Percentiles rank a stretch among this genome's conserved stretches.
These are phyloP conservation scores for Nicotiana benthamiana DNA, from an alignment of 257 asterid species.

Conservation along the genomic window DNA sequence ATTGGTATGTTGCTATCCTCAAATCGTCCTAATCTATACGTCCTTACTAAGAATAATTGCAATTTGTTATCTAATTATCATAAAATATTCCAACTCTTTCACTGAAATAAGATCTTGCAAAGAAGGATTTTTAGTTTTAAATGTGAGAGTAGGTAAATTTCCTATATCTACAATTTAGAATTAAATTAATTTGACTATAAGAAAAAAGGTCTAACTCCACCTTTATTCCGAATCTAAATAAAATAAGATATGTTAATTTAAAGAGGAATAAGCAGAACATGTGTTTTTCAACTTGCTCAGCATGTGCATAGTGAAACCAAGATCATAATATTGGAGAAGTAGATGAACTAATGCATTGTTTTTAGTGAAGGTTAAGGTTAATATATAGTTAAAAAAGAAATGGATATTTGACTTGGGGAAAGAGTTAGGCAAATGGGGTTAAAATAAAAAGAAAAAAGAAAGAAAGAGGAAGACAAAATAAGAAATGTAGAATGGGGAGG, in stretches of 20 bases:
- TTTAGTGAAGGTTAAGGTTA: background rate
- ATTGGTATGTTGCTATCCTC: background rate
- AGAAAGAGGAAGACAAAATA: background rate
- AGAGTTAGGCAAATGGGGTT: background rate
- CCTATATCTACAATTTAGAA: background rate
- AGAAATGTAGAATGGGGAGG: background rate
- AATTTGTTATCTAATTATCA: background rate
- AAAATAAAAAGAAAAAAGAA: background rate
- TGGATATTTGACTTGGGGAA: background rate
- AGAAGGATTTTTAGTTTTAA: background rate
- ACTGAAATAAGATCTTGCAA: background rate
- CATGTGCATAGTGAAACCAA: background rate
- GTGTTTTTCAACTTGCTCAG: background rate
- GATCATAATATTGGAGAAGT: background rate
- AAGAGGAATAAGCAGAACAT: background rate
- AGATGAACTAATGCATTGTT: conserved; percentile 1
- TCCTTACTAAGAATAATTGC: background rate
- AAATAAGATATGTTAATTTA: background rate
- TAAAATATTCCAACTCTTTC: background rate
- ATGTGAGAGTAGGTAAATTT: background rate
- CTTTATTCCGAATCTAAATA: background rate
- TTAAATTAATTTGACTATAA: background rate
- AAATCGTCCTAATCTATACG: background rate
- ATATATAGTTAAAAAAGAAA: background rate
- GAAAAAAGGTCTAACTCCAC: background rate